phyloP scores from a whole-genome alignment of 2,329 filamentous ascomycete genomes.

The Didymella lethalis region DNA sequence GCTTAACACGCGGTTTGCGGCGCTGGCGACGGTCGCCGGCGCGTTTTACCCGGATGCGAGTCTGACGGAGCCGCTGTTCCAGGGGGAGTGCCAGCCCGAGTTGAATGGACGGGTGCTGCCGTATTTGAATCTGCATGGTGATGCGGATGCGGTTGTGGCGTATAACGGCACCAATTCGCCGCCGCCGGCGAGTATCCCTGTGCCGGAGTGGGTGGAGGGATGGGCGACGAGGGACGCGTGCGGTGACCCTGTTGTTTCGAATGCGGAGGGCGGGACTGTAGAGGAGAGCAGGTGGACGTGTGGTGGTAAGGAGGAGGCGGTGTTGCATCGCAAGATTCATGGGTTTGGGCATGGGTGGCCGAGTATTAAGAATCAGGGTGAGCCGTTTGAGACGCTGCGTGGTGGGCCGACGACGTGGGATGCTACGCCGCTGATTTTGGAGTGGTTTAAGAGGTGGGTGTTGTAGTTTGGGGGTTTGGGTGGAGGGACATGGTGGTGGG shows the following conservation, averaged over 20 bases:
- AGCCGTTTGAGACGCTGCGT: constrained; percentile 31
- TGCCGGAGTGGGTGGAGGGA: constrained; percentile 23
- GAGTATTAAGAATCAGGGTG: constrained; percentile 25
- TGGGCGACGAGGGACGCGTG: constrained; percentile 27
- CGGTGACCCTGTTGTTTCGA: not conserved
- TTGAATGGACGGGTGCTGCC: constrained; percentile 21
- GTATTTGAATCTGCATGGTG: constrained; percentile 33
- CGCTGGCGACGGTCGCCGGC: constrained; percentile 57
- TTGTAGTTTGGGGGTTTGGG: constrained; percentile 7
- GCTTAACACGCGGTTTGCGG: constrained; percentile 54
- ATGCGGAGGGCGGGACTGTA: constrained; percentile 22
- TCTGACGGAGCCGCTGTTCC: constrained; percentile 32
- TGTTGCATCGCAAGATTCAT: constrained; percentile 28
- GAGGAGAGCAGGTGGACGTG: constrained; percentile 29
- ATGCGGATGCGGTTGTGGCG: constrained; percentile 33
- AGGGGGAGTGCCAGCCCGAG: constrained; percentile 19
- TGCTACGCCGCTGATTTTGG: constrained; percentile 28
- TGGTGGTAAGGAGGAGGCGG: constrained; percentile 20
- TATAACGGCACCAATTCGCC: constrained; percentile 32
- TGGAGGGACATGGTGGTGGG: not conserved
- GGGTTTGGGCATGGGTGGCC: constrained; percentile 40
- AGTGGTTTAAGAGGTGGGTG: constrained; percentile 34
- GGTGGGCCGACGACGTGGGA: constrained; percentile 34
- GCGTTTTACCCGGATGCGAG: constrained; percentile 51
- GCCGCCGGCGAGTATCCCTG: constrained; percentile 25